Percentiles rank a stretch among this genome's conserved stretches.
These are phyloP conservation scores for Waltergamsia citrina DNA, from an alignment of 2,329 filamentous ascomycete genomes.

Conservation along the genomic window DNA sequence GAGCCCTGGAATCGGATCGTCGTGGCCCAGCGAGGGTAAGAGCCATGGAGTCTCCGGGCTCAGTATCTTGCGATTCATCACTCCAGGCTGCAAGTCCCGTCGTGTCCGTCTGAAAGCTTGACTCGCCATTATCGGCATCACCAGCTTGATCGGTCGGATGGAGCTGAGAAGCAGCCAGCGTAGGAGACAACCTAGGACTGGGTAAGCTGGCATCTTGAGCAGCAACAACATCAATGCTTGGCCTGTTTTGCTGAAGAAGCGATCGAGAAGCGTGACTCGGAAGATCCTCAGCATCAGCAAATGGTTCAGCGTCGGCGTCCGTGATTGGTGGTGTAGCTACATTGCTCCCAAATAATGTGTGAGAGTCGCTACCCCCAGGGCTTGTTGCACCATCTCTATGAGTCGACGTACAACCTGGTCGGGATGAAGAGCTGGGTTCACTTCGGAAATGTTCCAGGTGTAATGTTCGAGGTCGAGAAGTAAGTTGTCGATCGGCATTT, in stretches of 20 bases:
- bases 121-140: conserved; percentile 26
- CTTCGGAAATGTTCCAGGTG: conserved; percentile 31
- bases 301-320: conserved; percentile 40
- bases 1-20: conserved; percentile 12
- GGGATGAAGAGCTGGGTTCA: conserved; percentile 7
- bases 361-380: conserved; percentile 42
- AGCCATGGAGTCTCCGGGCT: conserved; percentile 16
- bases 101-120: conserved; percentile 19
- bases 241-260: conserved; percentile 28
- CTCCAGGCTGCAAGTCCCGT: conserved; percentile 21
- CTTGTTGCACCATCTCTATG: conserved; percentile 35
- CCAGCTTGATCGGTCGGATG: conserved; percentile 34
- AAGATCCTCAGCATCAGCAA: conserved; percentile 28
- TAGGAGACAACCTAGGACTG: conserved; percentile 89
- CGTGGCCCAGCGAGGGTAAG: conserved; percentile 11
- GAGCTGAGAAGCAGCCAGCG: conserved; percentile 61
- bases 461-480: conserved; percentile 28
- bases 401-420: neutral
- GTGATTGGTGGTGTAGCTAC: conserved; percentile 69
- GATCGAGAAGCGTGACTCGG: conserved; percentile 35
- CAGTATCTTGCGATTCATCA: conserved; percentile 30
- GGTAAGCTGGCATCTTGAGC: conserved; percentile 87
- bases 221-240: conserved; percentile 57
- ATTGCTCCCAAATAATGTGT: conserved; percentile 52
- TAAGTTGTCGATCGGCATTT: conserved; percentile 17